phyloP scores from a whole-genome alignment of 1,139 yeast genomes.

The Protomyces macrosporus region DNA sequence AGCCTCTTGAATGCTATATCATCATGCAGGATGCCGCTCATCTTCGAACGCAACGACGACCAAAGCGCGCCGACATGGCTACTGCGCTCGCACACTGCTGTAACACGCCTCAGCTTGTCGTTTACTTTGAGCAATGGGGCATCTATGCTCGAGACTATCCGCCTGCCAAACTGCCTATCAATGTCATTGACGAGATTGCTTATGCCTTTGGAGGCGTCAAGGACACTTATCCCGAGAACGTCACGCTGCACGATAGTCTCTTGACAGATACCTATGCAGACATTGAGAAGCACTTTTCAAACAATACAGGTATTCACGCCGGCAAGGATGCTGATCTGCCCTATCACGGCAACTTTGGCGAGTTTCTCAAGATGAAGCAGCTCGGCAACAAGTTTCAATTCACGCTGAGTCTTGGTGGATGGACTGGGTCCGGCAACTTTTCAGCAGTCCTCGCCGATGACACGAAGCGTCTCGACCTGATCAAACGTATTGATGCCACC shows the following conservation, averaged over 20 bases:
- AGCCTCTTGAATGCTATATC: too few species aligned
- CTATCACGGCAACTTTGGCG: constrained; percentile 52
- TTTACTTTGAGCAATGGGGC: constrained; percentile 2
- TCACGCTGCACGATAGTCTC: background rate
- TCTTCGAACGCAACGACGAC: too few species aligned
- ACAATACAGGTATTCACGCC: background rate
- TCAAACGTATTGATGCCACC: constrained; percentile 46
- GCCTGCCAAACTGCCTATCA: constrained; percentile 45
- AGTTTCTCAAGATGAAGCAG: constrained; percentile 50
- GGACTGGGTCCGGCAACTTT: constrained; percentile 60
- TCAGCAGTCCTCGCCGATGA: constrained; percentile 44
- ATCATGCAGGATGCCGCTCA: too few species aligned
- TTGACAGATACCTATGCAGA: constrained; percentile 64
- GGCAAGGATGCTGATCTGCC: constrained; percentile 25
- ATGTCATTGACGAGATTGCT: constrained; percentile 57
- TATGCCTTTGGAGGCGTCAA: constrained; percentile 71
- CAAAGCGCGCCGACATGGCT: too few species aligned
- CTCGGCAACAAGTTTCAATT: constrained; percentile 50
- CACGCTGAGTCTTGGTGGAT: constrained; percentile 79
- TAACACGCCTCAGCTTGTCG: background rate
- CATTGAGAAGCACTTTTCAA: constrained; percentile 35
- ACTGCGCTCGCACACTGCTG: too few species aligned
- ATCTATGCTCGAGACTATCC: background rate
- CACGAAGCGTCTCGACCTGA: constrained; percentile 46
- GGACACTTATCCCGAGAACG: constrained; percentile 35